Evolutionary conservation across 495 filamentous ascomycete genomes (phyloP).

Genomic region (Aspergillus funiculosus): DNA sequence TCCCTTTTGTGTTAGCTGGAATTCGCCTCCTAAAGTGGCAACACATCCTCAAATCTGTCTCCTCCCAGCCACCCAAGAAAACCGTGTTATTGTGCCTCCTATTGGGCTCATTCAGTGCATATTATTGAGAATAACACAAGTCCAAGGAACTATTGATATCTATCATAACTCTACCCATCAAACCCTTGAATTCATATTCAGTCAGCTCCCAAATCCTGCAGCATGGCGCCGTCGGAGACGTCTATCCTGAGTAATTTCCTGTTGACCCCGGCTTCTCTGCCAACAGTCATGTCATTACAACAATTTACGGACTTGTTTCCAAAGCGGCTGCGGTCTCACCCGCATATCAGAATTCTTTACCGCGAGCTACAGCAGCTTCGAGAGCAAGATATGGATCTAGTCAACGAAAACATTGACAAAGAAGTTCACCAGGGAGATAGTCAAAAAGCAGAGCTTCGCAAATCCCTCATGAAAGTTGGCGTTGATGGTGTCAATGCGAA

Average conservation of each 20-base stretch:
- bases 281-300: constrained; percentile 63
- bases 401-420: constrained; percentile 60
- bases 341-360: constrained; percentile 70
- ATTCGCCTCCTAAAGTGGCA: no score
- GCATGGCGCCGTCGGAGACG: constrained; percentile 66
- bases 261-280: constrained; percentile 65
- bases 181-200: not conserved
- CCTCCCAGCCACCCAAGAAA: not conserved
- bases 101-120: not conserved
- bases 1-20: no score
- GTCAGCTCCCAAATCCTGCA: constrained; percentile 5
- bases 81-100: no score
- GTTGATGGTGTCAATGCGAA: constrained; percentile 47
- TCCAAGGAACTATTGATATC: no score
- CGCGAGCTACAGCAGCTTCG: constrained; percentile 70
- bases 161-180: no score
- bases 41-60: no score
- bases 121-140: constrained; percentile 2
- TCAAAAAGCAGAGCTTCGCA: constrained; percentile 56
- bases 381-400: constrained; percentile 59
- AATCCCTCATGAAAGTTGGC: constrained; percentile 47
- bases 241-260: constrained; percentile 73
- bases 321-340: constrained; percentile 57
- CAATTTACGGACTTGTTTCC: constrained; percentile 77
- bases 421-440: constrained; percentile 60